Conservation (phyloP, 2,329 filamentous ascomycete species). For the Ceratocystis cacaofunesta region DNA sequence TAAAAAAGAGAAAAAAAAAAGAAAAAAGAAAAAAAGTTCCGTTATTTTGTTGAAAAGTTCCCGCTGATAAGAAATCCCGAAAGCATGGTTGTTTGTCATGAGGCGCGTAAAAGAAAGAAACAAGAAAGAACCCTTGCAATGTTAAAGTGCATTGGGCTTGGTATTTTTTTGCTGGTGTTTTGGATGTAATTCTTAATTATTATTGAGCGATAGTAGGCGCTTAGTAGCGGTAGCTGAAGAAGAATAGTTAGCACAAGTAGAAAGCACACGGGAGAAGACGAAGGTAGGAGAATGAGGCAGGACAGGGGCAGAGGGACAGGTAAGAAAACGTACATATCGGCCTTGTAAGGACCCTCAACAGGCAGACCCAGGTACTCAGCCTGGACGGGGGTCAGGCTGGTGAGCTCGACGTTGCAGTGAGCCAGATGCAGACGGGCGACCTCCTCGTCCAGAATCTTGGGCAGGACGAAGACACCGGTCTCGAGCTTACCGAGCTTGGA, state of each 20-base stretch:
- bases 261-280: background rate
- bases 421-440: slow-evolving; percentile 85
- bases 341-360: slow-evolving; percentile 86
- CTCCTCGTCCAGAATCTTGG: slow-evolving; percentile 98
- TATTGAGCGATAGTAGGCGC: slow-evolving; percentile 14
- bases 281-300: background rate
- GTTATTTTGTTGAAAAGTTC: slow-evolving; percentile 18
- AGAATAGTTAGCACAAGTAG: slow-evolving; percentile 17
- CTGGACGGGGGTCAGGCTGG: slow-evolving; percentile 70
- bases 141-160: slow-evolving; percentile 18
- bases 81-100: slow-evolving; percentile 16
- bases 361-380: slow-evolving; percentile 87
- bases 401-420: slow-evolving; percentile 91
- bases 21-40: slow-evolving; percentile 10
- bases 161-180: slow-evolving; percentile 20
- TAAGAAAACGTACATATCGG: slow-evolving; percentile 54
- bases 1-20: slow-evolving; percentile 6
- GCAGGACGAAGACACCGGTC: slow-evolving; percentile 86
- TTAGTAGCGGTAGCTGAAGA: slow-evolving; percentile 33
- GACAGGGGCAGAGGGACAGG: background rate
- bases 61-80: slow-evolving; percentile 17
- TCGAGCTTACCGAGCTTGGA: slow-evolving; percentile 82
- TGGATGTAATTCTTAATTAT: slow-evolving; percentile 19
- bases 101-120: slow-evolving; percentile 16
- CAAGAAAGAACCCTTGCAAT: slow-evolving; percentile 11